These are phyloP conservation scores for Dactylellina cionopaga DNA, from an alignment of 2,329 filamentous ascomycete species.

Conservation along the genomic window DNA sequence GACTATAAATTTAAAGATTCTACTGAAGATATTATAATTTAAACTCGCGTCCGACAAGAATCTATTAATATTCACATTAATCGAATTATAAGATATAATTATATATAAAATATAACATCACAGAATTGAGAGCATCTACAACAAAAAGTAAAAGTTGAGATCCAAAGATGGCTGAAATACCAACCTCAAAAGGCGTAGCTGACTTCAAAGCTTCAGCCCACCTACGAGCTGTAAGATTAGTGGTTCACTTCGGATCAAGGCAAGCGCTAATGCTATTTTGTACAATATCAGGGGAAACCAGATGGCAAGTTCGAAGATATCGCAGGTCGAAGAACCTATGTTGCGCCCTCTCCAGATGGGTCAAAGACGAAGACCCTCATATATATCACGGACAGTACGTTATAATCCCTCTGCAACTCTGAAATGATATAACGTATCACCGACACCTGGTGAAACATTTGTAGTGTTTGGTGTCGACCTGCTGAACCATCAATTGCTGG, in stretches of 20 bases:
- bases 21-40: too few species aligned
- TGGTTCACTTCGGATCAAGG: too few species aligned
- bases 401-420: neutral
- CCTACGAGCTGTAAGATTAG: conserved; percentile 11
- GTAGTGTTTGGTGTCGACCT: conserved; percentile 44
- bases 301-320: conserved; percentile 45
- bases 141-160: neutral
- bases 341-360: conserved; percentile 32
- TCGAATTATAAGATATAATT: too few species aligned
- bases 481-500: conserved; percentile 41
- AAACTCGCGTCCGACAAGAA: too few species aligned
- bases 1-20: neutral
- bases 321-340: conserved; percentile 40
- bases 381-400: conserved; percentile 45
- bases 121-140: neutral
- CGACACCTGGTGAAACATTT: neutral
- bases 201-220: conserved; percentile 31
- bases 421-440: neutral
- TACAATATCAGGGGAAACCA: conserved; percentile 9
- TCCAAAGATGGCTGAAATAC: neutral
- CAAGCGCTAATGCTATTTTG: neutral
- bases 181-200: neutral
- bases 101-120: neutral
- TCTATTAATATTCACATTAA: neutral
- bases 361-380: conserved; percentile 41